These are phyloP conservation scores for Metarhizium sp. DNA, from an alignment of 2,329 filamentous ascomycete genomes.

Conservation along the genomic window DNA sequence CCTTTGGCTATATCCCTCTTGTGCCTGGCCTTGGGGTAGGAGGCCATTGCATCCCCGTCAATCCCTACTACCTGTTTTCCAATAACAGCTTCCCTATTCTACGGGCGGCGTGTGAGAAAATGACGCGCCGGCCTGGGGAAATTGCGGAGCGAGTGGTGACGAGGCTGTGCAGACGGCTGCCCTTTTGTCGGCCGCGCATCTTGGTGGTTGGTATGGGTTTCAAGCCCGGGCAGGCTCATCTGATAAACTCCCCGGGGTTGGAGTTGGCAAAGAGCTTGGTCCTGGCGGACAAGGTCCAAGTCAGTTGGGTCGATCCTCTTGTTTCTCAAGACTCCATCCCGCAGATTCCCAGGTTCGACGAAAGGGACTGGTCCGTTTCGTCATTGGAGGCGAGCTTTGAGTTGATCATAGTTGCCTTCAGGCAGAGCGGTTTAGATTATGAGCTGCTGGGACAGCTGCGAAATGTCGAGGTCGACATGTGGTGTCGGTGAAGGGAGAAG, in stretches of 20 bases:
- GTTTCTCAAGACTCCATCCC: constrained; percentile 31
- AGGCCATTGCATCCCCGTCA: constrained; percentile 47
- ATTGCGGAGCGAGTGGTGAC: constrained; percentile 28
- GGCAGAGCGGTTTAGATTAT: constrained; percentile 33
- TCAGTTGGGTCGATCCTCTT: constrained; percentile 34
- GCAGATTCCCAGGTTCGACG: constrained; percentile 27
- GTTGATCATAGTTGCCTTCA: constrained; percentile 33
- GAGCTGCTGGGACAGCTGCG: constrained; percentile 24
- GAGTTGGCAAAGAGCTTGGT: constrained; percentile 29
- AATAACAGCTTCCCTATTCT: constrained; percentile 38
- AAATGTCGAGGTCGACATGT: constrained; percentile 27
- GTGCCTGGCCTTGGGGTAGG: constrained; percentile 40
- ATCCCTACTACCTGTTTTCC: constrained; percentile 42
- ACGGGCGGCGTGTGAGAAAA: constrained; percentile 31
- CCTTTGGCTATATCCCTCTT: constrained; percentile 42
- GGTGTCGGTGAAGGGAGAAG: constrained; percentile 18
- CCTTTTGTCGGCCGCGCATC: constrained; percentile 17
- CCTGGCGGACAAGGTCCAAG: constrained; percentile 26
- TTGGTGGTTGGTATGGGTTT: constrained; percentile 40
- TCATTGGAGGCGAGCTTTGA: constrained; percentile 28
- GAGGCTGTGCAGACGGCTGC: constrained; percentile 13
- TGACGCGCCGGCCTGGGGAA: constrained; percentile 30
- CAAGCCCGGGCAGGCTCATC: constrained; percentile 37
- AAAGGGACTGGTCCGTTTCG: constrained; percentile 27
- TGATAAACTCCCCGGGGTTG: constrained; percentile 38